These are phyloP conservation scores for Patellaria atrata DNA, from an alignment of 495 filamentous ascomycete genomes.

Conservation along the genomic window DNA sequence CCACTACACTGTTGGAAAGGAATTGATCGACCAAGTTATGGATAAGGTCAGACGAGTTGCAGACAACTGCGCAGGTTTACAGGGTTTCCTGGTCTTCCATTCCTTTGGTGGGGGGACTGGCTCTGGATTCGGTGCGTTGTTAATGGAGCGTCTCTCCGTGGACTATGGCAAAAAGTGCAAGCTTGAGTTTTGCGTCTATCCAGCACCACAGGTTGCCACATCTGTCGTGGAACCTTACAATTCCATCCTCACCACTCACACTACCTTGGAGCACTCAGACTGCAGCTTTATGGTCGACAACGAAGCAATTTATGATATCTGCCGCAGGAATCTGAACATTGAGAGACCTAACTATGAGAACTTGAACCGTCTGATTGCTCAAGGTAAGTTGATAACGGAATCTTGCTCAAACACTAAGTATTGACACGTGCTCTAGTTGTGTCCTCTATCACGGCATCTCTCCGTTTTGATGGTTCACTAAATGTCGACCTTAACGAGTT, in stretches of 20 bases:
- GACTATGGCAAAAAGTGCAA: conserved; percentile 99
- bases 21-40: conserved; percentile 91
- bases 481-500: conserved; percentile 99
- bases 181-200: conserved; percentile 98
- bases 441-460: conserved; percentile 94
- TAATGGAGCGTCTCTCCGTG: conserved; percentile 94
- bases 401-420: background rate
- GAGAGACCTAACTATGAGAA: conserved; percentile 96
- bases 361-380: conserved; percentile 95
- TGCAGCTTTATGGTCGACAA: conserved; percentile 99
- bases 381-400: conserved; percentile 46
- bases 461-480: conserved; percentile 95
- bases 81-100: conserved; percentile 98
- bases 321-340: conserved; percentile 89
- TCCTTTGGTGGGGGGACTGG: conserved; percentile 98
- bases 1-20: conserved; percentile 98
- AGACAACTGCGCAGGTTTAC: conserved; percentile 93
- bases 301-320: conserved; percentile 99
- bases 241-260: conserved; percentile 97
- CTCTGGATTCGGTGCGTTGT: conserved; percentile 92
- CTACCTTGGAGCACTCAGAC: conserved; percentile 97
- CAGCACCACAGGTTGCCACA: conserved; percentile 88
- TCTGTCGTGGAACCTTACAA: conserved; percentile 99
- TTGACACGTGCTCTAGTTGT: conserved; percentile 45
- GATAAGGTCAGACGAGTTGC: conserved; percentile 92